phyloP scores from a whole-genome alignment of 805 yeast species.

The Yamadazyma insecticola region DNA sequence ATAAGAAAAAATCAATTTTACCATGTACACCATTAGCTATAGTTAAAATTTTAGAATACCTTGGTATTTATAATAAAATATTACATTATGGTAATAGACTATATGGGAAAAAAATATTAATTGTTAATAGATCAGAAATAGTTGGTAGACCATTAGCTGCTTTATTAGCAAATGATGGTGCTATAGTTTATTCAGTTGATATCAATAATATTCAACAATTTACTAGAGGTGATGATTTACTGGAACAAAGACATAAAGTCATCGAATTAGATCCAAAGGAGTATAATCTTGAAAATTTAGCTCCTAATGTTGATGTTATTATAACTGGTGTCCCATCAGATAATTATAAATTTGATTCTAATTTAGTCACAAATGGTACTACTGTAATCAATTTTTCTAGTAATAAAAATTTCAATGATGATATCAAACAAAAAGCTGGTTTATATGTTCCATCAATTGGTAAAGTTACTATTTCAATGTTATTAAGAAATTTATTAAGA shows the following conservation, averaged over 20 bases:
- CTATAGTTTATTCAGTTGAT: conserved; percentile 90
- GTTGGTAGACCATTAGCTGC: conserved; percentile 98
- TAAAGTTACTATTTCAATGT: conserved; percentile 93
- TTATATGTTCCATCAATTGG: conserved; percentile 94
- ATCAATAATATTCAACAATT: conserved; percentile 82
- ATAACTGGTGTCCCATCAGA: conserved; percentile 94
- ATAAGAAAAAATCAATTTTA: conserved; percentile 72
- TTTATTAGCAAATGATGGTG: conserved; percentile 93
- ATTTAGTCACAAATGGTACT: conserved; percentile 79
- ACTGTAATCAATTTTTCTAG: conserved; percentile 87
- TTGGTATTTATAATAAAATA: conserved; percentile 80
- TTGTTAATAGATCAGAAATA: conserved; percentile 92
- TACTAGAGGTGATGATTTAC: conserved; percentile 90
- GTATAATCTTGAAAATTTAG: conserved; percentile 55
- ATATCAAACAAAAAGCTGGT: conserved; percentile 80
- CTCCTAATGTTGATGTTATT: conserved; percentile 79
- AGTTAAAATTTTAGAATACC: conserved; percentile 86
- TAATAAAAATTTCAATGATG: conserved; percentile 80
- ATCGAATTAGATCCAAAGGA: conserved; percentile 45
- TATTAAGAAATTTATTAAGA: conserved; percentile 82
- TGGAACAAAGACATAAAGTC: conserved; percentile 77
- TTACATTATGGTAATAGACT: conserved; percentile 86
- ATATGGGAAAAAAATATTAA: conserved; percentile 87
- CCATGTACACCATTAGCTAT: conserved; percentile 97
- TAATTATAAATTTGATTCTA: conserved; percentile 79